Evolutionary conservation across 306 rosid genomes (phyloP).

Genomic region (Medicago truncatula): DNA sequence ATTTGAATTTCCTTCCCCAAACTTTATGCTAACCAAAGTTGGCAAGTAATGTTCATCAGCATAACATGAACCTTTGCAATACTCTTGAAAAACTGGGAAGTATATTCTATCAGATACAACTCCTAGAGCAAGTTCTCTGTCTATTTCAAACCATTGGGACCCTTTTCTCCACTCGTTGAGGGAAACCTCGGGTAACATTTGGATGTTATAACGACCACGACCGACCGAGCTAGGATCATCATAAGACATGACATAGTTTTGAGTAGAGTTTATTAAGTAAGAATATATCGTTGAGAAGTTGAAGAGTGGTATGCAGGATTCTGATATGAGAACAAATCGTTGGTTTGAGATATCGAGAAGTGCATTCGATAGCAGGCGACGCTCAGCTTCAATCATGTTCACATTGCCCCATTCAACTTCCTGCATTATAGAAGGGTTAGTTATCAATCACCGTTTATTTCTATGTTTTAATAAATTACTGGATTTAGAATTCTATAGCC

Average conservation of each 20-base stretch:
- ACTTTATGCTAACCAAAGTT: constrained; percentile 62
- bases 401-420: constrained; percentile 78
- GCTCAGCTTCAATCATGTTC: constrained; percentile 87
- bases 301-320: constrained; percentile 84
- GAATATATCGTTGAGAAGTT: constrained; percentile 76
- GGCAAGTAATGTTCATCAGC: constrained; percentile 89
- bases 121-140: constrained; percentile 61
- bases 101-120: constrained; percentile 64
- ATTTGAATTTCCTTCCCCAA: constrained; percentile 62
- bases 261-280: constrained; percentile 63
- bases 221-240: constrained; percentile 74
- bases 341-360: constrained; percentile 83
- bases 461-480: background rate
- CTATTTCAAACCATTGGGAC: constrained; percentile 88
- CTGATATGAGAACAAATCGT: constrained; percentile 76
- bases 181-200: constrained; percentile 59
- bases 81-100: constrained; percentile 60
- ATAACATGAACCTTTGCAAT: constrained; percentile 62
- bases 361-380: constrained; percentile 79
- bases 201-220: constrained; percentile 63
- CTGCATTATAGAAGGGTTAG: constrained; percentile 49
- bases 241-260: constrained; percentile 56
- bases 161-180: constrained; percentile 82
- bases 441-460: constrained; percentile 4
- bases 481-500: background rate